Conservation (phyloP, 768 basidiomycete species). For the Naematelia encephala region DNA sequence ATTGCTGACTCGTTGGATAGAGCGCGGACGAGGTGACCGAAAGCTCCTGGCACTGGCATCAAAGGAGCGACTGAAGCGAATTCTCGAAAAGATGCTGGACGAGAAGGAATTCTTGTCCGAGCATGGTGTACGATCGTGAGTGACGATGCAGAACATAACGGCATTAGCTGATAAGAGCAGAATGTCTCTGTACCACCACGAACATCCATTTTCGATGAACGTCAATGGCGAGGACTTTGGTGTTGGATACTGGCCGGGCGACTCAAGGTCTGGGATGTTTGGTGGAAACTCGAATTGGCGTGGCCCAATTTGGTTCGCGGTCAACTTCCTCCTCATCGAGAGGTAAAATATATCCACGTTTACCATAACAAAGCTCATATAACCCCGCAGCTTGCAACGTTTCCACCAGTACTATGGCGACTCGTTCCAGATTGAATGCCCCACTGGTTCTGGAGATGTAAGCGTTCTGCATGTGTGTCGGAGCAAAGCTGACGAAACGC, state of each 20-base stretch:
- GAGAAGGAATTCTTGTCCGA: slow-evolving; percentile 96
- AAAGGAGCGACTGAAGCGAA: slow-evolving; percentile 81
- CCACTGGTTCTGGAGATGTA: slow-evolving; percentile 85
- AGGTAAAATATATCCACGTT: slow-evolving; percentile 42
- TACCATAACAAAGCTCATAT: neutral
- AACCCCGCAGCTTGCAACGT: slow-evolving; percentile 66
- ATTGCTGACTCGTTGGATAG: slow-evolving; percentile 74
- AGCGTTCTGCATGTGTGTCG: slow-evolving; percentile 4
- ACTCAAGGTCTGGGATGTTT: slow-evolving; percentile 88
- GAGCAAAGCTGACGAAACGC: neutral
- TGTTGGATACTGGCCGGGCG: slow-evolving; percentile 96
- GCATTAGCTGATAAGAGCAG: slow-evolving; percentile 51
- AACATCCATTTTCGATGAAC: slow-evolving; percentile 89
- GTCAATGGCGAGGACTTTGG: slow-evolving; percentile 89
- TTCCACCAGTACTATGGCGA: slow-evolving; percentile 95
- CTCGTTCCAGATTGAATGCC: slow-evolving; percentile 87
- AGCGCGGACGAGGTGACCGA: slow-evolving; percentile 75
- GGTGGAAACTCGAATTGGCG: slow-evolving; percentile 90
- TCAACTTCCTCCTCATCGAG: slow-evolving; percentile 93
- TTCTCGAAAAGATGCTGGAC: slow-evolving; percentile 94
- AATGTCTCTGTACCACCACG: slow-evolving; percentile 82
- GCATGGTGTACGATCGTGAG: slow-evolving; percentile 91
- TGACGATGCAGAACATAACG: slow-evolving; percentile 22
- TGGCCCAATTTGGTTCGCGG: slow-evolving; percentile 86
- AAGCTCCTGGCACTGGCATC: slow-evolving; percentile 82